Evolutionary conservation across 2,329 filamentous ascomycete genomes (phyloP).

Genomic region (Exophiala oligosperma): DNA sequence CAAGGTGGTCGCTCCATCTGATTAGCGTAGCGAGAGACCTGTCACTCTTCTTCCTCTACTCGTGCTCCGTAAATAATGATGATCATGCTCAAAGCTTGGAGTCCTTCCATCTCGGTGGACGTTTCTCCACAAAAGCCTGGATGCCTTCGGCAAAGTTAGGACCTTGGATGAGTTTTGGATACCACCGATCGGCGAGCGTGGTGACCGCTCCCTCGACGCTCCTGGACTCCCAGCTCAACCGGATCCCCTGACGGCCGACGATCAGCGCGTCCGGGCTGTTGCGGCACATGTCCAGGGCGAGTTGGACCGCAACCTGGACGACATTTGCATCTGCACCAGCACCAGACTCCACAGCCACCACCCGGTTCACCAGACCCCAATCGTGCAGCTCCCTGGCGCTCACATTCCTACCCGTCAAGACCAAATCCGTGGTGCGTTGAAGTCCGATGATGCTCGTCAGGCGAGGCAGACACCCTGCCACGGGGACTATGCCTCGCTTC

Average conservation of each 20-base stretch:
- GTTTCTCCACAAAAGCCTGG: slow-evolving; percentile 73
- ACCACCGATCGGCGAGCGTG: slow-evolving; percentile 62
- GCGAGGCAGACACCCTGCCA: slow-evolving; percentile 69
- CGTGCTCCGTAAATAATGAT: background rate
- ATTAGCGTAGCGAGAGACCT: slow-evolving; percentile 6
- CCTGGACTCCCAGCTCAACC: slow-evolving; percentile 70
- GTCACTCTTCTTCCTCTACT: slow-evolving; percentile 28
- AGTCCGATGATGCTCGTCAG: slow-evolving; percentile 66
- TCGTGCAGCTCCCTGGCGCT: slow-evolving; percentile 57
- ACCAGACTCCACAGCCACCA: slow-evolving; percentile 38
- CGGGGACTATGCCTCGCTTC: slow-evolving; percentile 66
- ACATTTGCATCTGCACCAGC: slow-evolving; percentile 10
- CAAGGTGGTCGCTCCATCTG: background rate
- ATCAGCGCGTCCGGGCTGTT: slow-evolving; percentile 76
- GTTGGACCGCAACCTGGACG: slow-evolving; percentile 50
- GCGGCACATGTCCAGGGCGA: slow-evolving; percentile 61
- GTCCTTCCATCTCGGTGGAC: slow-evolving; percentile 64
- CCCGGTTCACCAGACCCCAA: slow-evolving; percentile 66
- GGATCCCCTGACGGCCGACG: slow-evolving; percentile 67
- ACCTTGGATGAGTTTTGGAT: slow-evolving; percentile 11
- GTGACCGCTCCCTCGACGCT: slow-evolving; percentile 64
- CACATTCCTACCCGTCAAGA: slow-evolving; percentile 62
- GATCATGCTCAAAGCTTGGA: slow-evolving; percentile 36
- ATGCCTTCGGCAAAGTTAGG: slow-evolving; percentile 76
- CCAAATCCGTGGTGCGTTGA: slow-evolving; percentile 70